Evolutionary conservation across 176 grass and related monocot genomes (phyloP).

Genomic region (Avena sativa): DNA sequence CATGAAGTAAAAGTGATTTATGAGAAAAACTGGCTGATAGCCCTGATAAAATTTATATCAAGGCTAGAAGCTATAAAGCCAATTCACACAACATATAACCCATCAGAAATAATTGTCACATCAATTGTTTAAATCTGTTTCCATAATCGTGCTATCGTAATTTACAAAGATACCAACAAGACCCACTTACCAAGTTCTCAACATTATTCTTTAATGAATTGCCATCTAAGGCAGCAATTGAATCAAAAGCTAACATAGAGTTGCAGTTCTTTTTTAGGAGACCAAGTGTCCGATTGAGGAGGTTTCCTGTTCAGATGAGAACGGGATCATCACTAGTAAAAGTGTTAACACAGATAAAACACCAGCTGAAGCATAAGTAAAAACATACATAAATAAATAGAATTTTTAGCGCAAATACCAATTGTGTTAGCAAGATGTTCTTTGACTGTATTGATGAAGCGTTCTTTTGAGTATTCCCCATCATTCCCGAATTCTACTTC

Average conservation of each 20-base stretch:
- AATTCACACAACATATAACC: slow-evolving; percentile 2
- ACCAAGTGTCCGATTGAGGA: slow-evolving; percentile 96
- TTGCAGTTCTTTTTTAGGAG: slow-evolving; percentile 94
- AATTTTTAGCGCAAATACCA: slow-evolving; percentile 53
- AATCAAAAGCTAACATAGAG: slow-evolving; percentile 77
- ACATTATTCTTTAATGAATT: slow-evolving; percentile 68
- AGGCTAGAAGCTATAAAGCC: not conserved
- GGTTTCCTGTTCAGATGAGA: slow-evolving; percentile 70
- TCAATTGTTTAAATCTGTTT: slow-evolving; percentile 20
- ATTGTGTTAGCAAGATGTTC: slow-evolving; percentile 96
- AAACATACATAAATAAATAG: not conserved
- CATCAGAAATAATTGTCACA: not conserved
- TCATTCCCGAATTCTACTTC: slow-evolving; percentile 98
- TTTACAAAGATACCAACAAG: slow-evolving; percentile 19
- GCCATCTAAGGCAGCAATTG: slow-evolving; percentile 71
- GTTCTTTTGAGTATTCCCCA: slow-evolving; percentile 96
- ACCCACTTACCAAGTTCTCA: slow-evolving; percentile 70
- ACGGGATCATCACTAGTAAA: slow-evolving; percentile 21
- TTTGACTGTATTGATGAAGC: slow-evolving; percentile 94
- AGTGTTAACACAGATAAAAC: slow-evolving; percentile 3
- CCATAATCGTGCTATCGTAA: slow-evolving; percentile 22
- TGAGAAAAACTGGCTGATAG: slow-evolving; percentile 36
- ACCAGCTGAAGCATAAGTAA: slow-evolving; percentile 23
- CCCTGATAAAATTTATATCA: not conserved
- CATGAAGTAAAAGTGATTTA: slow-evolving; percentile 57